Conservation (phyloP, 495 filamentous ascomycete species). For the Penicillium goetzii region DNA sequence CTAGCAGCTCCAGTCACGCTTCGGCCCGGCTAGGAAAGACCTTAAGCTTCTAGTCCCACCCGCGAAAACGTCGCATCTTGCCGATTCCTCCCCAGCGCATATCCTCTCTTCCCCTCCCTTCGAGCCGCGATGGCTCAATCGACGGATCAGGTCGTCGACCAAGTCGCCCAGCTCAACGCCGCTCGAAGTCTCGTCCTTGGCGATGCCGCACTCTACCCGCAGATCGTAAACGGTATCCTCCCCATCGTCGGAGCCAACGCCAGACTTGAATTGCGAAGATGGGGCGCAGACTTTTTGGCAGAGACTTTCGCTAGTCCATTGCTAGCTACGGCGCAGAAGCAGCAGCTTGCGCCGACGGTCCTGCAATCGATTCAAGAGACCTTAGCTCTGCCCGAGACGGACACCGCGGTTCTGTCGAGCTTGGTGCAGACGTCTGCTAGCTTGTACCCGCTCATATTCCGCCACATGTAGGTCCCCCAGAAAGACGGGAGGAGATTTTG, state of each 20-base stretch:
- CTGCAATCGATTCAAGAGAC: constrained; percentile 75
- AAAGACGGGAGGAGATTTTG: background rate
- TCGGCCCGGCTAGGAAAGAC: constrained; percentile 15
- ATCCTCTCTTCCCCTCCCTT: background rate
- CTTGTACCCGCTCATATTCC: constrained; percentile 88
- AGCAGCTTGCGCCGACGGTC: constrained; percentile 68
- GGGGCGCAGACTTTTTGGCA: constrained; percentile 94
- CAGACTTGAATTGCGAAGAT: constrained; percentile 81
- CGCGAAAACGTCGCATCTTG: constrained; percentile 2
- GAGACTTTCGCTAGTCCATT: constrained; percentile 92
- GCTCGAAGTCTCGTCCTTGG: constrained; percentile 86
- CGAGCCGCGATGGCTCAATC: constrained; percentile 48
- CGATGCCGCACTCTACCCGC: constrained; percentile 81
- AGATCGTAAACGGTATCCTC: constrained; percentile 86
- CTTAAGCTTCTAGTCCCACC: constrained; percentile 14
- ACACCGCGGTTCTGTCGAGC: constrained; percentile 73
- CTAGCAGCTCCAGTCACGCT: constrained; percentile 19
- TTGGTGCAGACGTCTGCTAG: constrained; percentile 84
- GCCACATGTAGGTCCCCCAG: constrained; percentile 78
- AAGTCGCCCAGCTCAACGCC: constrained; percentile 80
- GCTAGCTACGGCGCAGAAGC: constrained; percentile 72
- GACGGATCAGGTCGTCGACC: constrained; percentile 63
- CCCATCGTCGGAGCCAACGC: constrained; percentile 81
- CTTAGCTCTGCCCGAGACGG: constrained; percentile 72
- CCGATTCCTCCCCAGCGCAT: constrained; percentile 1